Conservation (phyloP, 31 red algal genomes). For the Porphyra umbilicalis region DNA sequence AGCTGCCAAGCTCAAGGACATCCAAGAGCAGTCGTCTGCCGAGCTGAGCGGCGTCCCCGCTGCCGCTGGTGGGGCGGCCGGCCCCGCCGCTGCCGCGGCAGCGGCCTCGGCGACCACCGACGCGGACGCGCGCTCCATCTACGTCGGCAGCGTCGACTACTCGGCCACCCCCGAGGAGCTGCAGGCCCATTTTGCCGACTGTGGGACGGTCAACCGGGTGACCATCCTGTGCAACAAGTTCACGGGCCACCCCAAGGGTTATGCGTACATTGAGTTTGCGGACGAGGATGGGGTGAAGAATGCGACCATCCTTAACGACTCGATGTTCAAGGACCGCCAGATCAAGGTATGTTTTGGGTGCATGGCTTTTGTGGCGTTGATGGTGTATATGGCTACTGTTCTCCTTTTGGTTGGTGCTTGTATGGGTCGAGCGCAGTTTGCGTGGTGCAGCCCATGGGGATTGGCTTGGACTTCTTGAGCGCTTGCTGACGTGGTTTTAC, state of each 20-base stretch:
- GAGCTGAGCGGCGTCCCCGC: constrained; percentile 14
- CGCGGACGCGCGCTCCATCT: constrained; percentile 67
- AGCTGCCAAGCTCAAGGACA: constrained; percentile 23
- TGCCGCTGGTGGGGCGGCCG: not conserved
- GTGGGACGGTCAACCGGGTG: constrained; percentile 80
- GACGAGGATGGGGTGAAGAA: constrained; percentile 72
- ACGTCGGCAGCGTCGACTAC: constrained; percentile 89
- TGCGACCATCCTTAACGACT: constrained; percentile 81
- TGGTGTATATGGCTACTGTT: no score
- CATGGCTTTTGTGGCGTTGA: not conserved
- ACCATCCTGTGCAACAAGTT: constrained; percentile 70
- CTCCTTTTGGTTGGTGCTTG: no score
- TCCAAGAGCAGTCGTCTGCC: constrained; percentile 17
- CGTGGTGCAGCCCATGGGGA: no score
- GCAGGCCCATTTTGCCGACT: constrained; percentile 68
- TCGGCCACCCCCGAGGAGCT: constrained; percentile 66
- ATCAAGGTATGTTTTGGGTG: constrained; percentile 40
- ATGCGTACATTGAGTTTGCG: constrained; percentile 84
- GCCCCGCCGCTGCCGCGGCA: not conserved
- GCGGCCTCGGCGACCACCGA: constrained; percentile 43
- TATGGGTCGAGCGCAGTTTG: no score
- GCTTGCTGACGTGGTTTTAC: no score
- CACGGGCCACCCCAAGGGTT: constrained; percentile 74
- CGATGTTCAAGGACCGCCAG: constrained; percentile 51
- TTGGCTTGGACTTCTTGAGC: no score